phyloP scores from a whole-genome alignment of 495 filamentous ascomycete genomes.

The Cairneyella variabilis region DNA sequence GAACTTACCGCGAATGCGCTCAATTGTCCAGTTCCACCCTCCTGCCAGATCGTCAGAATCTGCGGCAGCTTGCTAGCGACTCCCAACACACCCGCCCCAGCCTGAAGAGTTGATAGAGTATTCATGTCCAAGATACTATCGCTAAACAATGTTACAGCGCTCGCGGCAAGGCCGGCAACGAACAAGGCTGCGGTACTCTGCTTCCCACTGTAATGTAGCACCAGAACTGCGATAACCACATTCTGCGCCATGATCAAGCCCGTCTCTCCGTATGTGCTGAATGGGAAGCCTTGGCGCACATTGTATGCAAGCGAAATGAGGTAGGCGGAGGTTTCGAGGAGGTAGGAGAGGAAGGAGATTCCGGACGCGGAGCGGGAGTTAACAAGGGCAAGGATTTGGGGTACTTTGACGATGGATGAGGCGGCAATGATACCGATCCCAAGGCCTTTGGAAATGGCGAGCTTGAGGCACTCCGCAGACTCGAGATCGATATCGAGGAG shows the following conservation, averaged over 20 bases:
- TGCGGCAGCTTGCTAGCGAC: constrained; percentile 90
- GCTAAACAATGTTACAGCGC: constrained; percentile 63
- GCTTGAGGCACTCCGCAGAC: constrained; percentile 71
- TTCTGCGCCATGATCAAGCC: constrained; percentile 89
- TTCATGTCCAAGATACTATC: constrained; percentile 50
- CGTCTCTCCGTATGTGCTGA: constrained; percentile 94
- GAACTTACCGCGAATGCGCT: constrained; percentile 87
- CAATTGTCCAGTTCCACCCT: constrained; percentile 90
- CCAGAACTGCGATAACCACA: constrained; percentile 77
- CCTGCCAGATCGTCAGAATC: constrained; percentile 74
- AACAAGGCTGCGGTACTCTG: constrained; percentile 61
- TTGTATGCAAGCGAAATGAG: constrained; percentile 89
- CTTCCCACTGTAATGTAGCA: constrained; percentile 73
- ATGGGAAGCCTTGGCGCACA: constrained; percentile 82
- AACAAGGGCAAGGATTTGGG: constrained; percentile 89
- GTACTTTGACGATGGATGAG: constrained; percentile 88
- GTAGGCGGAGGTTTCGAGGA: constrained; percentile 82
- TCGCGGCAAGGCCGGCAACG: constrained; percentile 66
- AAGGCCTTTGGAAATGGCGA: constrained; percentile 85
- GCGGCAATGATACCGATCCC: constrained; percentile 89
- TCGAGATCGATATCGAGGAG: constrained; percentile 74
- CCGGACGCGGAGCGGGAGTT: constrained; percentile 73
- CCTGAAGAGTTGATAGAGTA: constrained; percentile 73
- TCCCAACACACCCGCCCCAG: constrained; percentile 75
- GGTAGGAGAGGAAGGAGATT: constrained; percentile 83